Percentiles rank a stretch among this genome's conserved stretches.
These are phyloP conservation scores for Ogataea glucozyma DNA, from an alignment of 805 yeast genomes.

Conservation along the genomic window DNA sequence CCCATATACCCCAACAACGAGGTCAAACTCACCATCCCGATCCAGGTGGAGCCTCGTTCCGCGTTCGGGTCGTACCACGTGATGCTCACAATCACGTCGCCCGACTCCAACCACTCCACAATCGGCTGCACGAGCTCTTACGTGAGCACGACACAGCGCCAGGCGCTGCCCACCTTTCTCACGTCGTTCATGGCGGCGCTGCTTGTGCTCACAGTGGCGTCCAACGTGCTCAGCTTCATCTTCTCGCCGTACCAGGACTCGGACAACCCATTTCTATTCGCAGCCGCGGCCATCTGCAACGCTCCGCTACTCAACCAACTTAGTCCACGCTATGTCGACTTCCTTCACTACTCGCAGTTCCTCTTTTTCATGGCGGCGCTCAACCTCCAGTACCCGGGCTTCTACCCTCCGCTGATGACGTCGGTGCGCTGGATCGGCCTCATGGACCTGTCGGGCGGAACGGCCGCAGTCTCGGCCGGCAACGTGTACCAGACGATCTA, in stretches of 20 bases:
- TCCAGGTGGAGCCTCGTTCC: constrained; percentile 27
- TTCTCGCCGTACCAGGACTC: constrained; percentile 63
- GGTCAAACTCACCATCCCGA: constrained; percentile 28
- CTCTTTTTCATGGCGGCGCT: constrained; percentile 58
- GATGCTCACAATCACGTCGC: constrained; percentile 42
- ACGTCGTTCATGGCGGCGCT: constrained; percentile 42
- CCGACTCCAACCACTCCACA: constrained; percentile 36
- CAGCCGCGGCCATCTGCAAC: constrained; percentile 61
- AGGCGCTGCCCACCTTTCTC: constrained; percentile 41
- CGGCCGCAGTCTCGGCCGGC: constrained; percentile 23
- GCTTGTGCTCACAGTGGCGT: constrained; percentile 38
- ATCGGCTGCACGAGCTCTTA: constrained; percentile 50
- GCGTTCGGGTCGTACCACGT: constrained; percentile 48
- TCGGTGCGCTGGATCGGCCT: constrained; percentile 57
- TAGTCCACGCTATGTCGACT: constrained; percentile 52
- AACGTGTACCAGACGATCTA: constrained; percentile 45
- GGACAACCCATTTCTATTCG: constrained; percentile 48
- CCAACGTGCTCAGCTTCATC: constrained; percentile 39
- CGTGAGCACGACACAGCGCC: constrained; percentile 49
- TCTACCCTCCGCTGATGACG: constrained; percentile 55
- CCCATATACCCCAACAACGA: constrained; percentile 32
- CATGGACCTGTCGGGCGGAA: constrained; percentile 31
- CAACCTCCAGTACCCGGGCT: constrained; percentile 60
- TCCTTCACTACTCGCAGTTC: constrained; percentile 57
- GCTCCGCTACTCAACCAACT: constrained; percentile 54